Percentiles rank a stretch among this genome's conserved stretches.
Evolutionary conservation across 495 filamentous ascomycete species (phyloP).

Genomic region (Cercophora scortea): DNA sequence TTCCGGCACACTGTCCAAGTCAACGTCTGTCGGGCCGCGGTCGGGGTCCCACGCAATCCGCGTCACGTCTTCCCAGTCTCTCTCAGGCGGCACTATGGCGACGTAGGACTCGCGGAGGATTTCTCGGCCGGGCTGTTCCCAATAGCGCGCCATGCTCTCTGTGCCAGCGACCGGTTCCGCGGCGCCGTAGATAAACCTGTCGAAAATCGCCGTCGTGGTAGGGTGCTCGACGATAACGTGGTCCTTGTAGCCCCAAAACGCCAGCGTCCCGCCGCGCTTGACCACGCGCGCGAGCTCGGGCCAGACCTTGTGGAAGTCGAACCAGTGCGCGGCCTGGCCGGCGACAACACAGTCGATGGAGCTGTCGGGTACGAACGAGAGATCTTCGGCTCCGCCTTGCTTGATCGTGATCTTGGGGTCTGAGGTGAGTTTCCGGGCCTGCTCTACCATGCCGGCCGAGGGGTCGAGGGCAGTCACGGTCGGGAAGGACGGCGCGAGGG

Average conservation of each 20-base stretch:
- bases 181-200: slow-evolving; percentile 38
- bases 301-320: slow-evolving; percentile 46
- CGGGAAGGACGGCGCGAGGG: slow-evolving; percentile 42
- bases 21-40: slow-evolving; percentile 10
- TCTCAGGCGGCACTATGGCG: slow-evolving; percentile 39
- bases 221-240: slow-evolving; percentile 43
- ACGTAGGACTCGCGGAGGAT: slow-evolving; percentile 42
- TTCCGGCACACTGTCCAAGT: slow-evolving; percentile 25
- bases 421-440: slow-evolving; percentile 38
- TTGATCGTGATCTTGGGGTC: slow-evolving; percentile 40
- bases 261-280: slow-evolving; percentile 46
- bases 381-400: slow-evolving; percentile 41
- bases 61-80: slow-evolving; percentile 42
- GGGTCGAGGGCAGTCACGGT: slow-evolving; percentile 49
- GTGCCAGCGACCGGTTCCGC: slow-evolving; percentile 31
- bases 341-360: slow-evolving; percentile 50
- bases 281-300: slow-evolving; percentile 46
- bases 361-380: slow-evolving; percentile 37
- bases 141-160: slow-evolving; percentile 49
- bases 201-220: slow-evolving; percentile 38
- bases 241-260: slow-evolving; percentile 59
- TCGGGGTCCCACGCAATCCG: slow-evolving; percentile 52
- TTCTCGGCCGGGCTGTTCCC: slow-evolving; percentile 52
- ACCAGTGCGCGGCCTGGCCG: slow-evolving; percentile 61
- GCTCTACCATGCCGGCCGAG: slow-evolving; percentile 49